Conservation (phyloP, 441 rosid species). For the Gossypium gossypioides region DNA sequence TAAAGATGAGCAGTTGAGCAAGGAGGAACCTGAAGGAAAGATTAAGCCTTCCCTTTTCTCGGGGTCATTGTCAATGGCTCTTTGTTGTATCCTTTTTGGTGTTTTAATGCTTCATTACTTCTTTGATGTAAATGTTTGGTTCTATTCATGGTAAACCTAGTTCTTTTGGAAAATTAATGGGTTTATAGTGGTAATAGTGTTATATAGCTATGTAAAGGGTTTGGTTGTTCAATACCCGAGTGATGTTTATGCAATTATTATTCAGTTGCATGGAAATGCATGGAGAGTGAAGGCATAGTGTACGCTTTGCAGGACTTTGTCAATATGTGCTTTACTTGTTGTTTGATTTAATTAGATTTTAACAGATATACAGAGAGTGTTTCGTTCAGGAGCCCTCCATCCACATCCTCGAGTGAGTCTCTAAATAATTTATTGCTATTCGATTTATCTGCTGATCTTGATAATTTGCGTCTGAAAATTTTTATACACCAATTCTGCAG, state of each 20-base stretch:
- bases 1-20: conserved; percentile 55
- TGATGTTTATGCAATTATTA: neutral
- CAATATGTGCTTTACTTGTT: conserved; percentile 9
- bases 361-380: conserved; percentile 73
- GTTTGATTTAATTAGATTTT: conserved; percentile 33
- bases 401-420: conserved; percentile 86
- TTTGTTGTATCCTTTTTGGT: conserved; percentile 75
- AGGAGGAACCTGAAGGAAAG: conserved; percentile 31
- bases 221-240: neutral
- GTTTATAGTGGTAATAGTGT: neutral
- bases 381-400: conserved; percentile 69
- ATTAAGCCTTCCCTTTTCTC: conserved; percentile 61
- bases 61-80: conserved; percentile 91
- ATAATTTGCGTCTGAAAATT: neutral
- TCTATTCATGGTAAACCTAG: neutral
- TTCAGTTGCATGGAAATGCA: neutral
- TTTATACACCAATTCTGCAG: neutral
- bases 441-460: neutral
- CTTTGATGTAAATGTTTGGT: neutral
- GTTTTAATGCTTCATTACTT: conserved; percentile 7
- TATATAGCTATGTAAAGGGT: neutral
- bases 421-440: conserved; percentile 1
- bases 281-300: neutral
- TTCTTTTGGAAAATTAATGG: neutral
- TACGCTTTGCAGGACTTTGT: neutral